Conservation (phyloP, 1,284 basidiomycete genomes). For the Pseudozyma thailandica region DNA sequence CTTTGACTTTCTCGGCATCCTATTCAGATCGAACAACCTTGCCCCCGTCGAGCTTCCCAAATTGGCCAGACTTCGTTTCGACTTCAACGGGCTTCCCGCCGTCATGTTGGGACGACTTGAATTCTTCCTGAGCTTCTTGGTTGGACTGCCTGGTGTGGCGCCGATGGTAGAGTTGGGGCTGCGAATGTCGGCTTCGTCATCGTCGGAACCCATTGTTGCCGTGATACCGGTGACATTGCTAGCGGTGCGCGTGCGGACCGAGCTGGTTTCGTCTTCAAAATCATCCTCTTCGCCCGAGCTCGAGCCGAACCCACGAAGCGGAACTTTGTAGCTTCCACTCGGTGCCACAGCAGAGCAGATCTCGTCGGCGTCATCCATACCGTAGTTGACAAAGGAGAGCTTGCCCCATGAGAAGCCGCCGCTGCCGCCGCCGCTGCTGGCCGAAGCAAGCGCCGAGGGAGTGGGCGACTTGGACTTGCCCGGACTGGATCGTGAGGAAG, state of each 20-base stretch:
- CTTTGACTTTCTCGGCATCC: constrained; percentile 38
- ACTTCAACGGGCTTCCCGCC: constrained; percentile 19
- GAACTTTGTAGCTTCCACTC: constrained; percentile 62
- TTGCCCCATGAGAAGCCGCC: constrained; percentile 19
- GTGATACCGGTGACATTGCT: constrained; percentile 26
- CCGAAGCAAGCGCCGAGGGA: constrained; percentile 15
- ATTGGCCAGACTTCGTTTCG: constrained; percentile 39
- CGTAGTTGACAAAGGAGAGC: constrained; percentile 66
- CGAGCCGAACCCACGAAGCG: constrained; percentile 51
- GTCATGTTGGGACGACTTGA: constrained; percentile 23
- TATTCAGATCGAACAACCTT: constrained; percentile 13
- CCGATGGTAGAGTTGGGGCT: constrained; percentile 12
- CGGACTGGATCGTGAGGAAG: constrained; percentile 16
- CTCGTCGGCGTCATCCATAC: constrained; percentile 65
- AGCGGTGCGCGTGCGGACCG: constrained; percentile 17
- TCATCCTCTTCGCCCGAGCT: constrained; percentile 42
- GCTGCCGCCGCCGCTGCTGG: constrained; percentile 1
- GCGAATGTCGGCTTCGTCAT: constrained; percentile 13
- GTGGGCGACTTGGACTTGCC: constrained; percentile 39
- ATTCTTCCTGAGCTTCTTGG: constrained; percentile 41
- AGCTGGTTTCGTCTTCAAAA: constrained; percentile 30
- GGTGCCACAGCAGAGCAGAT: constrained; percentile 65
- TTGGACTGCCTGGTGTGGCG: constrained; percentile 15
- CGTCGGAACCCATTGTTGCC: constrained; percentile 17
- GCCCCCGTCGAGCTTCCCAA: constrained; percentile 6